Evolutionary conservation across 805 yeast species (phyloP), one percentile per base, ranked within the genome.

Genomic region (Candida ponderosae): DNA sequence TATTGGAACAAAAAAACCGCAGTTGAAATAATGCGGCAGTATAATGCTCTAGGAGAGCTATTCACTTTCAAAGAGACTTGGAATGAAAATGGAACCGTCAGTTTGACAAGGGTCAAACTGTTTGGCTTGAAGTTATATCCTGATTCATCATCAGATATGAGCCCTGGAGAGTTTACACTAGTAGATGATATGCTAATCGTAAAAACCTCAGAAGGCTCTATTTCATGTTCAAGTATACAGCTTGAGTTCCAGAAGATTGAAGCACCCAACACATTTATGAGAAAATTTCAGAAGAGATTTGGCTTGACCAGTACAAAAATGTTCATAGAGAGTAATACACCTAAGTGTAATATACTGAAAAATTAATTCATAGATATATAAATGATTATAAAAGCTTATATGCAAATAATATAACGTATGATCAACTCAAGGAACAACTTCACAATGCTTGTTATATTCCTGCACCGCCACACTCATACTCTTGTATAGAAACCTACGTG

Each of bases 401-500:
- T 21, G 7, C 10, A 21, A 21, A 8, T 8, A 21, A 21, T 21
- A 21, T 21, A 21, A 10, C 24, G 24, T 8, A 8, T 21, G 38
- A 34, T 16, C 31, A 18, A 17, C 26, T 43, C 41, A 65, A 39
- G 59, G 48, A 21, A 56, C 43, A 14, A 77, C 79, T 50, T 76
- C 81, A 46, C 83, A 78, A 37, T 65, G 71, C 59, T 79, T 78
- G 52, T 89, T 90, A 62, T 70, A 88, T 50, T 81, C 85, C 18
- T 69, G 73, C 15, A 87, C 97, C 2, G 96, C 96, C 41, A 81
- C 61, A 4, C 79, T 81, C 48, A 93, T 83, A 51, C 73, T 74
- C 44, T 66, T 71, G 65, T 87, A 88, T 38, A 90, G 59, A 53
- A 74, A 79, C 41, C 66, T 66, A 44, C 89, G 68, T 40, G 80